Conservation (phyloP, 2,329 filamentous ascomycete genomes). For the Biscogniauxia marginata region DNA sequence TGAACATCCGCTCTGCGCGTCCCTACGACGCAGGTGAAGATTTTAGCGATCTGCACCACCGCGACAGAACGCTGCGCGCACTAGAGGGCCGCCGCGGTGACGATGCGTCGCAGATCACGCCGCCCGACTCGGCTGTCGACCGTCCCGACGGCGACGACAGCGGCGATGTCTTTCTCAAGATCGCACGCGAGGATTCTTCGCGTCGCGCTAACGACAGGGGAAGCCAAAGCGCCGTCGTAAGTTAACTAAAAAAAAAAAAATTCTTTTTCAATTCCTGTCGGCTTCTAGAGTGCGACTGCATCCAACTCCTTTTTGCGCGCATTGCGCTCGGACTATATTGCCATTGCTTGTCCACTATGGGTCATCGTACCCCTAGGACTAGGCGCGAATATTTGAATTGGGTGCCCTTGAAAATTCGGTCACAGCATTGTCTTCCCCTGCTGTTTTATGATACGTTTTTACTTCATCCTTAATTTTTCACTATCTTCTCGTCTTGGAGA, state of each 20-base stretch:
- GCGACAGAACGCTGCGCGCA: constrained; percentile 50
- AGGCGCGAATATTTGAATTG: background rate
- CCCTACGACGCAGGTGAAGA: constrained; percentile 46
- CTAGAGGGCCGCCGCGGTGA: constrained; percentile 47
- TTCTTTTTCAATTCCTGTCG: constrained; percentile 7
- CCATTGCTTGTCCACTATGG: background rate
- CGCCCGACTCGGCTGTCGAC: constrained; percentile 39
- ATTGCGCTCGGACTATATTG: constrained; percentile 1
- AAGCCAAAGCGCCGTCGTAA: constrained; percentile 46
- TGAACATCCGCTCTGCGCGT: constrained; percentile 44
- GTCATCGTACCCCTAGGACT: background rate
- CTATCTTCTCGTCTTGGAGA: too few relatives aligned
- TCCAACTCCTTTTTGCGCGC: background rate
- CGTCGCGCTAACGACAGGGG: constrained; percentile 39
- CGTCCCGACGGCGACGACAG: constrained; percentile 50
- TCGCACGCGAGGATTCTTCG: constrained; percentile 52
- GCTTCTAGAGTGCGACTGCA: constrained; percentile 5
- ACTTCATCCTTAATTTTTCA: too few relatives aligned
- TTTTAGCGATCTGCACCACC: constrained; percentile 41
- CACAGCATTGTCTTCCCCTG: background rate
- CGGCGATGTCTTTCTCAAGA: constrained; percentile 58
- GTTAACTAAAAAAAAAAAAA: constrained; percentile 29
- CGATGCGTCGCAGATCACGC: constrained; percentile 39
- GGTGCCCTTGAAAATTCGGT: background rate
- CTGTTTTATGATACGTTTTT: too few relatives aligned